Conservation (phyloP, 2,329 filamentous ascomycete species). For the Talaromyces piceae region DNA sequence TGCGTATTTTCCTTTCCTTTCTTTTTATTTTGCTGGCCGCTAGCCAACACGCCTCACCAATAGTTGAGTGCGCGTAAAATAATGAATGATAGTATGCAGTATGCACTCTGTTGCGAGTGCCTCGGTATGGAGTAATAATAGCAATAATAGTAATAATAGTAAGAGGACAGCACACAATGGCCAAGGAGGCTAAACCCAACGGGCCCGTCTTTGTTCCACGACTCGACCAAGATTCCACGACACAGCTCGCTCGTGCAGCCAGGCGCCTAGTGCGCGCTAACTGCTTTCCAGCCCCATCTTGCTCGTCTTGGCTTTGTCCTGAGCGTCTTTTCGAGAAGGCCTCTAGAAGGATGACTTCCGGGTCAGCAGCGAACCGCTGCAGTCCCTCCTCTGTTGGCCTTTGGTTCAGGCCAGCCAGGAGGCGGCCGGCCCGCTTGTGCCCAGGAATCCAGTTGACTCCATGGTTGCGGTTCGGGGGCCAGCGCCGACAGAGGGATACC, state of each 20-base stretch:
- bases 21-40: no score
- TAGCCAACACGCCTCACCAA: no score
- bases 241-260: not conserved
- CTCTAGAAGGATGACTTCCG: conserved; percentile 9
- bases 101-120: no score
- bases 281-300: not conserved
- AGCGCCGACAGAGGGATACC: no score
- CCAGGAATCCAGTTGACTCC: not conserved
- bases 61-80: no score
- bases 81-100: no score
- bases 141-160: not conserved
- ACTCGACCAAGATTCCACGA: no score
- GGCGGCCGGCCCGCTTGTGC: no score
- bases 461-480: not conserved
- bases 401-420: not conserved
- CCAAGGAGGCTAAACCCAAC: not conserved
- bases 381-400: no score
- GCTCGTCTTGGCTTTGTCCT: not conserved
- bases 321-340: conserved; percentile 9
- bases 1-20: no score
- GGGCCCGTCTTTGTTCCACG: not conserved
- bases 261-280: not conserved
- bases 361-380: not conserved
- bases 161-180: not conserved
- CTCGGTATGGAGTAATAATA: no score